phyloP scores from a whole-genome alignment of 441 rosid genomes.

The Euphorbia neoarborescens region DNA sequence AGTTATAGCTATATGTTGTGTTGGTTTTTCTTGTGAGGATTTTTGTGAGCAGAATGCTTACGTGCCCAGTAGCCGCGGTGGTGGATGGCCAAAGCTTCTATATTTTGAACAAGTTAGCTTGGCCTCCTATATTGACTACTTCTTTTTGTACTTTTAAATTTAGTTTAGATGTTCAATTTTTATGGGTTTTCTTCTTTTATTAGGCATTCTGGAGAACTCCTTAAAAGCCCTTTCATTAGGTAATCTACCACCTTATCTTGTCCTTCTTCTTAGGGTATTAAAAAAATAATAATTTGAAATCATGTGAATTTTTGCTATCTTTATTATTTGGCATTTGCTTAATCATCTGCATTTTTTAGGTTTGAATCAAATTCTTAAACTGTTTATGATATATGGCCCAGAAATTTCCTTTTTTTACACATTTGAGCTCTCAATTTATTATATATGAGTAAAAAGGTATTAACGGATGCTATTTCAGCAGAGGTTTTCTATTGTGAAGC shows the following conservation, averaged over 20 bases:
- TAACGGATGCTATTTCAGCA: slow-evolving; percentile 29
- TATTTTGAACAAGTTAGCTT: slow-evolving; percentile 65
- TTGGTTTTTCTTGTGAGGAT: not conserved
- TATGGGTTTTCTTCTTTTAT: not conserved
- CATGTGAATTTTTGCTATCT: not conserved
- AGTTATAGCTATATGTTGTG: not conserved
- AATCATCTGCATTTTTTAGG: not conserved
- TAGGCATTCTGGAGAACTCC: slow-evolving; percentile 95
- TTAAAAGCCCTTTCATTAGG: slow-evolving; percentile 91
- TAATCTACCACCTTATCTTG: slow-evolving; percentile 19
- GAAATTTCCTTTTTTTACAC: not conserved
- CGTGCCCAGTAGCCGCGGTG: slow-evolving; percentile 84
- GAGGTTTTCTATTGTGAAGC: slow-evolving; percentile 88
- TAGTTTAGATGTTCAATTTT: not conserved
- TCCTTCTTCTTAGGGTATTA: not conserved
- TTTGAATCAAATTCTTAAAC: not conserved
- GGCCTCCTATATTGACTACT: not conserved
- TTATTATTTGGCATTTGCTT: not conserved
- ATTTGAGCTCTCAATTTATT: not conserved
- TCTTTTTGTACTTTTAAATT: not conserved
- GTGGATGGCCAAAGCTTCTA: slow-evolving; percentile 77
- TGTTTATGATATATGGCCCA: not conserved
- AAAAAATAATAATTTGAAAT: not conserved
- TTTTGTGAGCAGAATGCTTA: slow-evolving; percentile 49
- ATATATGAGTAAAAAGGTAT: not conserved